Percentiles rank a stretch among this genome's conserved stretches.
phyloP scores from a whole-genome alignment of 2,329 filamentous ascomycete genomes.

The Chalara sp. region DNA sequence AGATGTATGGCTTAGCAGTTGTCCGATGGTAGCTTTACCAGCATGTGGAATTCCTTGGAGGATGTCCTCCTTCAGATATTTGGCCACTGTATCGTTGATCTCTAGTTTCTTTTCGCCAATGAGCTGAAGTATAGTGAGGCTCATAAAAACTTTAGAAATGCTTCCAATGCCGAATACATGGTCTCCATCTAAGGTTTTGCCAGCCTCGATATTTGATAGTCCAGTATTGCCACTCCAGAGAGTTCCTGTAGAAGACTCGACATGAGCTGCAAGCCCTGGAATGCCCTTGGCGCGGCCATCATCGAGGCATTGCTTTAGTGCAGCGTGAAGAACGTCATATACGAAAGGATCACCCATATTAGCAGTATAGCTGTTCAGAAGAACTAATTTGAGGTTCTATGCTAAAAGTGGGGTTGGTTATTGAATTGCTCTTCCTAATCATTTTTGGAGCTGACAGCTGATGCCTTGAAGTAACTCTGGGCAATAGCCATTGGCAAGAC shows the following conservation, averaged over 20 bases:
- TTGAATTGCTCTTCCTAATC: too few species aligned
- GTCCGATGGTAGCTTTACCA: constrained; percentile 2
- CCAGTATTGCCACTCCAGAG: constrained; percentile 7
- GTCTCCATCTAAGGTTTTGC: neutral
- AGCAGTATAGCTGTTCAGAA: neutral
- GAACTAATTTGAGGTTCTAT: neutral
- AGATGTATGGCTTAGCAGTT: constrained; percentile 7
- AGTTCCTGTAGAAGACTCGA: constrained; percentile 7
- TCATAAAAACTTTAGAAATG: constrained; percentile 13
- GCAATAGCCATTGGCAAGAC: too few species aligned
- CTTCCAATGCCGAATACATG: constrained; percentile 13
- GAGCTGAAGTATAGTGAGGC: constrained; percentile 10
- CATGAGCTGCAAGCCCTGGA: constrained; percentile 9
- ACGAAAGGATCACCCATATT: neutral
- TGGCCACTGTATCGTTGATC: constrained; percentile 1
- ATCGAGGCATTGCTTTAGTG: constrained; percentile 3
- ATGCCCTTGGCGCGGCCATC: constrained; percentile 2
- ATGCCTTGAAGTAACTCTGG: too few species aligned
- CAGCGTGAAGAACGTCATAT: constrained; percentile 15
- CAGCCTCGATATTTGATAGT: neutral
- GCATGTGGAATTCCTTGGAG: constrained; percentile 5
- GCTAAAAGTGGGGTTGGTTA: too few species aligned
- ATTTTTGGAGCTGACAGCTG: too few species aligned
- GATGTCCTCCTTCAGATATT: constrained; percentile 1
- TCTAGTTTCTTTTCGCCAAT: constrained; percentile 8